Conservation (phyloP, 768 basidiomycete species). For the Lepiota subincarnata region DNA sequence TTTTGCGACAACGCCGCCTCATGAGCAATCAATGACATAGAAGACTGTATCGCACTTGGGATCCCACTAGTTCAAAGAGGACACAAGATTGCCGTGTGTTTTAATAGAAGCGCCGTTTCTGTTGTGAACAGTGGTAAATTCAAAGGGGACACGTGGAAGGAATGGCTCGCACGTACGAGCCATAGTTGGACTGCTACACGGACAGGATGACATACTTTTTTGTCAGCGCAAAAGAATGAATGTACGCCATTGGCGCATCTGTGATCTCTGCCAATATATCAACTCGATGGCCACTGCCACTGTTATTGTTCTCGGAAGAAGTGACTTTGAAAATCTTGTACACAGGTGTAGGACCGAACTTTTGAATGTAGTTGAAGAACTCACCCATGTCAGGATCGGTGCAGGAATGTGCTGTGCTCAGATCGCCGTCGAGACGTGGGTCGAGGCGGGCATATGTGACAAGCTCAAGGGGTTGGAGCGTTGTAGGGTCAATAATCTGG, state of each 20-base stretch:
- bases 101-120: background rate
- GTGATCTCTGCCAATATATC: conserved; percentile 8
- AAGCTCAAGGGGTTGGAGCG: conserved; percentile 1
- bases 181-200: conserved; percentile 4
- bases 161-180: background rate
- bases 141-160: too few relatives aligned
- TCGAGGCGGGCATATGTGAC: background rate
- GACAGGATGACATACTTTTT: background rate
- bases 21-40: background rate
- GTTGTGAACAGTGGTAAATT: too few relatives aligned
- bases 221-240: conserved; percentile 9
- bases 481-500: background rate
- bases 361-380: conserved; percentile 3
- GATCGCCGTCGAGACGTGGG: conserved; percentile 1
- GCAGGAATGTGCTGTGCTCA: conserved; percentile 4
- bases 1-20: conserved; percentile 3
- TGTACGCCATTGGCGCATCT: conserved; percentile 8
- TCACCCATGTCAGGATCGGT: background rate
- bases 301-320: background rate
- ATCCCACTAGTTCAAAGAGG: background rate
- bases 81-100: background rate
- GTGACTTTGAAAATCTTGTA: conserved; percentile 2
- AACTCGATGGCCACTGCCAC: background rate
- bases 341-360: background rate
- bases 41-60: background rate